Evolutionary conservation across 192 early-diverging fungal genomes (phyloP), one percentile per base, ranked within the genome.

Genomic region (Podila horticola): DNA sequence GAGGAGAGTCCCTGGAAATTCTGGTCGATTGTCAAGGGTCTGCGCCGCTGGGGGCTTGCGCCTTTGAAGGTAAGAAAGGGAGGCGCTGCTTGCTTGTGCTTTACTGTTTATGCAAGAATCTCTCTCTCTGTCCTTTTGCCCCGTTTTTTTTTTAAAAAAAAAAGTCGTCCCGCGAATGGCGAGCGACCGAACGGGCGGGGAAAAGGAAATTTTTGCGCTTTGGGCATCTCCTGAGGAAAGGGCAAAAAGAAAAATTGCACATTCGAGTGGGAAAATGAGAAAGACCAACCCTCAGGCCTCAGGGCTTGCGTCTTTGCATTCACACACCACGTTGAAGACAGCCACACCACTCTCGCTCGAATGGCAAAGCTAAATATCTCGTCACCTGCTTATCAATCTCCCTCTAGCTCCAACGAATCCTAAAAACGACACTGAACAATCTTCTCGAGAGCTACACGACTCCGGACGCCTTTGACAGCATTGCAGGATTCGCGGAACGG

Each of bases 31-130:
- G 22, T 74, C 30, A 83, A 84, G 38, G 72, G 76, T 5, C 55
- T 91, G 41, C 74, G 77, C 58, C 66, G 83, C 29, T 90, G 88
- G 69, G 87, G 87, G 8, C 26, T 71, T 13, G 55, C 87, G 13
- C 85, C 88, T 12, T 13, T 86, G 0, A 90, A 85, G 74, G 87
- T 86, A 83, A 70, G 22, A 36, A 24, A 9, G 10, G 49, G 28
- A 28, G 22, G 34, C 28, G 48, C 24, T 52, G 12, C n/a, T 50
- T 69, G 7, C 50, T 64, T 61, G 67, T 71, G 29, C 31, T 51
- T 55, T n/a, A 49, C 20, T 22, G 61, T 45, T 49, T 11, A 19
- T 61, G 50, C 48, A 62, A 12, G 28, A 71, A 45, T 13, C 8
- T 58, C 13, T 28, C 1, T 45, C 0, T 1, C 12, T 5, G 11